Conservation (phyloP, 192 early-diverging fungal genomes). For the Coemansia sp. region DNA sequence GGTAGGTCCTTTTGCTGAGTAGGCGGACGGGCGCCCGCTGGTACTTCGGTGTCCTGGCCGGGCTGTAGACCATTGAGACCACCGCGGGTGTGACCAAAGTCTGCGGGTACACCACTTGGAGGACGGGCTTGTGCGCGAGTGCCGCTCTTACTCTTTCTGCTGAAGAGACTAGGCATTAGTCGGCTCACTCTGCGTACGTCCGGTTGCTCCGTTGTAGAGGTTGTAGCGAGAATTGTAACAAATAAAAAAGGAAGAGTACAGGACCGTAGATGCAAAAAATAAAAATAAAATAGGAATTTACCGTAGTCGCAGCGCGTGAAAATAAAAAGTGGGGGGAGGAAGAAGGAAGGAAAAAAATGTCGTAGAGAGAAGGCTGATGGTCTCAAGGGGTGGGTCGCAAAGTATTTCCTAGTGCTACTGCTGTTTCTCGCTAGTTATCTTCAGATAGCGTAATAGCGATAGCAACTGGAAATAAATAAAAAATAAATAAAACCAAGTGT, state of each 20-base stretch:
- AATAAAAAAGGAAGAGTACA: constrained; percentile 1
- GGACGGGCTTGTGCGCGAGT: constrained; percentile 32
- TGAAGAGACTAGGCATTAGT: constrained; percentile 50
- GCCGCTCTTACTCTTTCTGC: constrained; percentile 45
- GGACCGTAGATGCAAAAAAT: constrained; percentile 6
- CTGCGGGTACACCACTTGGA: constrained; percentile 39
- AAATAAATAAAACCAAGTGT: not conserved
- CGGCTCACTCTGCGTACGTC: constrained; percentile 6
- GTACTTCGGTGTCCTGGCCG: constrained; percentile 14
- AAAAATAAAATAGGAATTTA: not conserved
- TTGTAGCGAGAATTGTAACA: constrained; percentile 4
- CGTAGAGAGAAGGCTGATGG: not conserved
- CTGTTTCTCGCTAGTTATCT: not conserved
- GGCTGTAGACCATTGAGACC: constrained; percentile 28
- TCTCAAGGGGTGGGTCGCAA: not conserved
- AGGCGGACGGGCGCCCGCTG: constrained; percentile 4
- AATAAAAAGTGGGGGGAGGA: not conserved
- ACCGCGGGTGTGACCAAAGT: constrained; percentile 38
- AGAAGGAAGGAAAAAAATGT: not conserved
- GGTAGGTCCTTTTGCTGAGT: constrained; percentile 4
- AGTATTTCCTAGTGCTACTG: constrained; percentile 1
- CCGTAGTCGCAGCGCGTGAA: not conserved
- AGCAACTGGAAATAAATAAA: not conserved
- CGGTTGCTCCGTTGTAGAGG: not conserved
- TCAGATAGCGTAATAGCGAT: not conserved